Conservation (phyloP, 306 rosid genomes). For the Senna siamea region DNA sequence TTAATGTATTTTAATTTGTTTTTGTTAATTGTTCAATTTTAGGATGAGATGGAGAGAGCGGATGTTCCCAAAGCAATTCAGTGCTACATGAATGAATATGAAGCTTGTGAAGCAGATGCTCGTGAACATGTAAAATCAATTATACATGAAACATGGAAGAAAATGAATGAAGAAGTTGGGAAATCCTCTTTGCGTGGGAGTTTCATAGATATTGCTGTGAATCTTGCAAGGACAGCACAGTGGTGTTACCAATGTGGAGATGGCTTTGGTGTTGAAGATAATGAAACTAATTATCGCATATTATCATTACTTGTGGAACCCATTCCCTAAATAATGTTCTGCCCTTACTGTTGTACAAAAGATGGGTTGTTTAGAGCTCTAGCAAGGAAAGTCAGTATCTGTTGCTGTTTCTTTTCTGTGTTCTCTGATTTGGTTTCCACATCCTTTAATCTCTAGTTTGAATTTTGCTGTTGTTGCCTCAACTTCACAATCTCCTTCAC, state of each 20-base stretch:
- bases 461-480: too few species aligned
- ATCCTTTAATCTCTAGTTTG: slow-evolving; percentile 48
- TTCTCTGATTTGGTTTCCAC: slow-evolving; percentile 66
- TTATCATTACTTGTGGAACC: neutral
- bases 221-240: neutral
- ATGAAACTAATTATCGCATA: neutral
- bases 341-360: slow-evolving; percentile 51
- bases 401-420: slow-evolving; percentile 78
- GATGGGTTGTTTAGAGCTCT: slow-evolving; percentile 63
- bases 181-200: too few species aligned
- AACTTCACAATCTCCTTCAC: slow-evolving; percentile 72
- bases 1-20: too few species aligned
- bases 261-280: neutral
- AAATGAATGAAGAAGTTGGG: neutral
- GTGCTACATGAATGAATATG: neutral
- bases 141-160: neutral
- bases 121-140: too few species aligned
- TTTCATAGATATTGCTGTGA: neutral
- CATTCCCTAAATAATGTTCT: slow-evolving; percentile 38
- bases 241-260: neutral
- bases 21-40: too few species aligned
- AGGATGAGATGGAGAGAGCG: neutral
- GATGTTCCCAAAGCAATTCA: neutral
- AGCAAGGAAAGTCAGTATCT: slow-evolving; percentile 69
- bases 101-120: neutral